phyloP scores from a whole-genome alignment of 1,284 basidiomycete species.

The Erythrobasidium hasegawianum region DNA sequence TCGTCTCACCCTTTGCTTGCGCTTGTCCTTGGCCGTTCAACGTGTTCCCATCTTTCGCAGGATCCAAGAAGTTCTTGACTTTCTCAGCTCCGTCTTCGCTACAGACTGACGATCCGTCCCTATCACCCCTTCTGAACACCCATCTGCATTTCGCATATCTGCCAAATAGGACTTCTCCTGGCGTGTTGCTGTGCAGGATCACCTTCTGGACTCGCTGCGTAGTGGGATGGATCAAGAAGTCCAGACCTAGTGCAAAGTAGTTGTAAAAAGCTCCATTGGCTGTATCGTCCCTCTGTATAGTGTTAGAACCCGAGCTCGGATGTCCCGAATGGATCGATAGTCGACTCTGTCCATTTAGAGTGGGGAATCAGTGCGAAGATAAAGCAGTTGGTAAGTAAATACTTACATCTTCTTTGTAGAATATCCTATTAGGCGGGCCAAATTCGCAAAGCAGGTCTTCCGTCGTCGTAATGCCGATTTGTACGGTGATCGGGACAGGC shows the following conservation, averaged over 20 bases:
- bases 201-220: conserved; percentile 41
- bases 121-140: conserved; percentile 1
- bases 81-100: no score
- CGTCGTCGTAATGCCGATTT: conserved; percentile 36
- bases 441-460: conserved; percentile 45
- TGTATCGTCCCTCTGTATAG: no score
- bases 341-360: conserved; percentile 8
- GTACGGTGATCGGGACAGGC: background rate
- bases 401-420: conserved; percentile 46
- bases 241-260: conserved; percentile 44
- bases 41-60: no score
- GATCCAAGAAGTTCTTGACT: background rate
- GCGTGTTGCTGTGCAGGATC: conserved; percentile 45
- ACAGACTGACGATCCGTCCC: no score
- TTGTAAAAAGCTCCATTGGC: conserved; percentile 40
- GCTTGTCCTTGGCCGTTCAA: background rate
- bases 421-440: conserved; percentile 41
- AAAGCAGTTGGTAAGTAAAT: background rate
- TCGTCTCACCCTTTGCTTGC: background rate
- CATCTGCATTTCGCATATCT: conserved; percentile 40
- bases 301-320: no score
- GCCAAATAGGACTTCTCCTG: conserved; percentile 45
- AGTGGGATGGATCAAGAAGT: conserved; percentile 41
- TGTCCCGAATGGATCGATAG: conserved; percentile 2
- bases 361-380: no score